Evolutionary conservation across 768 basidiomycete species (phyloP), one percentile per base, ranked within the genome.

Genomic region (Pulveroboletus ravenelii): DNA sequence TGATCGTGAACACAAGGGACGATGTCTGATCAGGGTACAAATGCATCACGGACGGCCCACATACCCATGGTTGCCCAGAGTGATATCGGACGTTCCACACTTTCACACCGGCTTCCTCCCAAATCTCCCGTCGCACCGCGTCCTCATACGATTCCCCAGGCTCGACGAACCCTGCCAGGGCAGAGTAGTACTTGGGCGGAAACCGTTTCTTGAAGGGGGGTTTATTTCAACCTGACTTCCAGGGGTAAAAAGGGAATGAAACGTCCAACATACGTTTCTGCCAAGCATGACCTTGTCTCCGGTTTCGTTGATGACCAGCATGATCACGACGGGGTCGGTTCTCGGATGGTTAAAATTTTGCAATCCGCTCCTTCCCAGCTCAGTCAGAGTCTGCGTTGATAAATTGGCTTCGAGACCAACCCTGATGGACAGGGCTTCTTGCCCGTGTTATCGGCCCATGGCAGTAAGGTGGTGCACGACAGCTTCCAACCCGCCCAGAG

Each of bases 401-500:
- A 45, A 14, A 45, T 38, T 29, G n/a, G 32, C 32, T 7, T 50
- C 36, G n/a, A 13, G 23, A 68, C 81, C 34, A 72, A 91, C 87
- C 70, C 78, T 36, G 89, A 84, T 6, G 78, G 78, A 72, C 90
- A 92, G 5, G 84, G 83, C 59, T 79, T 81, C 58, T 72, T 75
- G 37, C 76, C 79, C 36, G 70, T 69, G 47, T 83, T 83, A 53
- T 85, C 76, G 6, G 78, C 74, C 86, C 89, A 90, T 6, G 89
- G 88, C 17, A 91, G 67, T 25, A 89, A 66, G 0, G 87, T 78
- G 6, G 78, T 72, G 66, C 95, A 99, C 5, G 80, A 77, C 2
- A 93, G 70, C 69, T 99, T 99, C 94, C 93, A 99, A 0, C 95
- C 95, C 4, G 82, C 93, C 95, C 95, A 97, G 58, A 90, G 74